Percentiles rank a stretch among this genome's conserved stretches.
Conservation (phyloP, 352 stramenopile genomes). For the Pythium dissimile region DNA sequence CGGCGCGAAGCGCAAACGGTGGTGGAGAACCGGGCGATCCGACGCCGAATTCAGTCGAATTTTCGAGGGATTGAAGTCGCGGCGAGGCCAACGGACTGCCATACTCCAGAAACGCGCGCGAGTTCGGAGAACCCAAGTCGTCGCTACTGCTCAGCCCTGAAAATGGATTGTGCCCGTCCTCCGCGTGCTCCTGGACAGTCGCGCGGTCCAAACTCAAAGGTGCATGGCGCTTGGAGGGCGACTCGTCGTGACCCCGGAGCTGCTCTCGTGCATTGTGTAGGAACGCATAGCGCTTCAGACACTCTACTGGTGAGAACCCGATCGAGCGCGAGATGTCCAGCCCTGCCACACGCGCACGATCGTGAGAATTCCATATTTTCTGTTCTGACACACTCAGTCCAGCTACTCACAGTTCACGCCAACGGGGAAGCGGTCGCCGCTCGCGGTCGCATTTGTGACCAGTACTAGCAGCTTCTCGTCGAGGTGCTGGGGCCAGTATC, state of each 20-base stretch:
- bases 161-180: constrained; percentile 25
- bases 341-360: constrained; percentile 32
- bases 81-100: constrained; percentile 55
- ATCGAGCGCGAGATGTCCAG: constrained; percentile 62
- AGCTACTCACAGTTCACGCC: constrained; percentile 72
- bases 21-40: constrained; percentile 56
- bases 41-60: constrained; percentile 45
- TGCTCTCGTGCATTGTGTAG: constrained; percentile 44
- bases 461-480: constrained; percentile 65
- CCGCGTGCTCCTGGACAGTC: constrained; percentile 17
- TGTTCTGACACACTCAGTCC: too few relatives aligned
- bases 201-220: neutral
- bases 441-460: constrained; percentile 64
- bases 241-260: constrained; percentile 25
- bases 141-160: constrained; percentile 41
- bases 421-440: constrained; percentile 74
- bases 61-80: constrained; percentile 53
- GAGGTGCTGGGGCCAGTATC: constrained; percentile 39
- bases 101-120: constrained; percentile 47
- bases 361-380: too few relatives aligned
- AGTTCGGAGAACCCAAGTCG: constrained; percentile 31
- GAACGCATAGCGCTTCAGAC: constrained; percentile 76
- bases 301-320: constrained; percentile 65
- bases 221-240: neutral
- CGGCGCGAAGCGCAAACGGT: constrained; percentile 53